Evolutionary conservation across 345 rosid species (phyloP), one percentile per base, ranked within the genome.

Genomic region (Lagerstroemia speciosa): DNA sequence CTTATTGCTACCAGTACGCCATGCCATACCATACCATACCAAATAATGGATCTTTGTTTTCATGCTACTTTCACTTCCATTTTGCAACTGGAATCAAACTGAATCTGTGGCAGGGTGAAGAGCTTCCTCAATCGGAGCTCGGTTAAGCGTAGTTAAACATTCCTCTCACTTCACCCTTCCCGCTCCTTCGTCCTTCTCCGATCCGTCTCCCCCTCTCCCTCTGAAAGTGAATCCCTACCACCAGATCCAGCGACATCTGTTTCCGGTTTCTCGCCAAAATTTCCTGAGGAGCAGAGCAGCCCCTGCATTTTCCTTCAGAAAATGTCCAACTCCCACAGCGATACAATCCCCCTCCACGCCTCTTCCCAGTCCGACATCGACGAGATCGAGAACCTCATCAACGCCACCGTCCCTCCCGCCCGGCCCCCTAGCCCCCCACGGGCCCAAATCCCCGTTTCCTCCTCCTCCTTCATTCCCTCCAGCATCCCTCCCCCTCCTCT

Each of bases 341-440:
- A 94, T 72, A 89, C 93, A 2, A 69, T 84, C 66, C 99, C 98
- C 34, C 89, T 88, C 33, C 86, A 88, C 61, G 64, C 90, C 0
- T 85, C 99, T 10, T 94, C 98, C 73, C 99, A 94, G 62, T 94
- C 98, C 38, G 99, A 91, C 84, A 94, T 89, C 79, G 99, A 94
- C 83, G 99, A 94, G 90, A 94, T 94, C 82, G 98, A 94, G 81
- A 87, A 85, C 81, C 92, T 94, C 72, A 91, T 94, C 82, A 77
- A 79, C 84, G 86, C 78, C 67, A 80, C 93, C 5, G 98, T 91
- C 71, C 91, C 79, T 36, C 95, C 97, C 0, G 99, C 97, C 65
- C 89, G 92, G 0, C 93, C 91, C 0, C 87, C 90, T 7, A 88
- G 98, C 32, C 99, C 98, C 6, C 83, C 88, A 5, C 91, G 91